A percentile compares a stretch with the other conserved stretches of the same genome.
Evolutionary conservation across 495 filamentous ascomycete genomes (phyloP).

Genomic region (Margaritispora aquatica): DNA sequence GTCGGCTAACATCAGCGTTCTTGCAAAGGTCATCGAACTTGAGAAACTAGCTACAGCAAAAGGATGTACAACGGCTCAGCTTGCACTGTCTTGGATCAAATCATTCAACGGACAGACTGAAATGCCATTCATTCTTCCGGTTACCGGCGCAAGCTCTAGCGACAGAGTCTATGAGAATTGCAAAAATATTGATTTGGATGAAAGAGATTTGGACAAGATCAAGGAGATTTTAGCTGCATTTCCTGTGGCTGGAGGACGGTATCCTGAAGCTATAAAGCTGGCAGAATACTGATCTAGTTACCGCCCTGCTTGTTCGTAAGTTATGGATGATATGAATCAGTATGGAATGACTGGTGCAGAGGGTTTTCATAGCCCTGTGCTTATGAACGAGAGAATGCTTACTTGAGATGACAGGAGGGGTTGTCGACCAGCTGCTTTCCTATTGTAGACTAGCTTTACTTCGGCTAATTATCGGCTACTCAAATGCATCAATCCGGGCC

Average conservation of each 20-base stretch:
- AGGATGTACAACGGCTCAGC: constrained; percentile 63
- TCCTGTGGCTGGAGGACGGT: constrained; percentile 34
- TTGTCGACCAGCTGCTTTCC: neutral
- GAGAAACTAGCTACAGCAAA: constrained; percentile 61
- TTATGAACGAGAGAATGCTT: too few species aligned
- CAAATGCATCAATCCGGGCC: neutral
- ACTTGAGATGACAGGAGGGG: neutral
- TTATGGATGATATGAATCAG: too few species aligned
- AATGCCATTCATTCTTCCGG: constrained; percentile 71
- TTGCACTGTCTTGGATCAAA: constrained; percentile 67
- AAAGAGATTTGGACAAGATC: constrained; percentile 46
- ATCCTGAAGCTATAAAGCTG: constrained; percentile 17
- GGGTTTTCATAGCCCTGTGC: too few species aligned
- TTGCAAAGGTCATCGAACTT: constrained; percentile 55
- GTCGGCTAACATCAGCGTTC: too few species aligned
- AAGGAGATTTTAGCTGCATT: constrained; percentile 37
- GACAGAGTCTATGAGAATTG: constrained; percentile 44
- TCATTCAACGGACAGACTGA: constrained; percentile 39
- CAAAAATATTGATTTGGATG: constrained; percentile 34
- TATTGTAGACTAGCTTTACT: neutral
- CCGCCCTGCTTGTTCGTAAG: too few species aligned
- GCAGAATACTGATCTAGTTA: constrained; percentile 10
- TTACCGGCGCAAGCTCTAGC: constrained; percentile 60
- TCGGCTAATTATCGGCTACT: neutral
- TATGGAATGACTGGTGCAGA: too few species aligned